Conservation (phyloP, 192 early-diverging fungal species). For the Coemansia biformis region DNA sequence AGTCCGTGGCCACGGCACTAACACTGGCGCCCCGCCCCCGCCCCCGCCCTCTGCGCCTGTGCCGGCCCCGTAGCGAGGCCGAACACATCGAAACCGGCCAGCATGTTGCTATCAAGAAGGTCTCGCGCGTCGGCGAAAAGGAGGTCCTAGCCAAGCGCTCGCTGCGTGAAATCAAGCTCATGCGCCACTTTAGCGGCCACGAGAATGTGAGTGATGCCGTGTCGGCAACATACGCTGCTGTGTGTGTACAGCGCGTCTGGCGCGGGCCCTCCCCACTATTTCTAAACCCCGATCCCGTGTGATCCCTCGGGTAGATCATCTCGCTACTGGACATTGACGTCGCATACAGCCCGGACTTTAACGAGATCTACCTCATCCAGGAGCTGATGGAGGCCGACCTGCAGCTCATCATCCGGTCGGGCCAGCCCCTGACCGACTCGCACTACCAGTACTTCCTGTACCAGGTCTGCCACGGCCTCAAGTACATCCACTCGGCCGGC, state of each 20-base stretch:
- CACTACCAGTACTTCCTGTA: constrained; percentile 99
- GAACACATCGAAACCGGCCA: constrained; percentile 72
- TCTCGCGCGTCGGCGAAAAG: constrained; percentile 76
- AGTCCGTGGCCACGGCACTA: too few species aligned
- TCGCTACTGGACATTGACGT: constrained; percentile 88
- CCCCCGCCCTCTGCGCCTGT: too few species aligned
- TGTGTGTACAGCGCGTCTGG: too few species aligned
- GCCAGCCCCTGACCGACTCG: constrained; percentile 87
- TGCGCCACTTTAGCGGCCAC: constrained; percentile 88
- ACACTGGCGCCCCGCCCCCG: too few species aligned
- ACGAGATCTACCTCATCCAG: constrained; percentile 94
- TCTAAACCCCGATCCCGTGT: too few species aligned
- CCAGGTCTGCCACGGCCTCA: constrained; percentile 93
- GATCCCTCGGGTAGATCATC: constrained; percentile 68
- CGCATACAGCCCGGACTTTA: constrained; percentile 75
- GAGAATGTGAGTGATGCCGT: constrained; percentile 80
- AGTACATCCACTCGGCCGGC: constrained; percentile 98
- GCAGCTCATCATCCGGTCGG: constrained; percentile 91
- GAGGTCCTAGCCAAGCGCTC: constrained; percentile 84
- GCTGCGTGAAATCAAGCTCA: constrained; percentile 86
- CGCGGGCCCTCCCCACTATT: too few species aligned
- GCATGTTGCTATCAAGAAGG: constrained; percentile 93
- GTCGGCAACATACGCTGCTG: too few species aligned
- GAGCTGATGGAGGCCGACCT: constrained; percentile 99
- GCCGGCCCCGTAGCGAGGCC: constrained; percentile 69